These are phyloP conservation scores for Chenopodium suecicum DNA, from an alignment of 148 eudicot species.

Conservation along the genomic window DNA sequence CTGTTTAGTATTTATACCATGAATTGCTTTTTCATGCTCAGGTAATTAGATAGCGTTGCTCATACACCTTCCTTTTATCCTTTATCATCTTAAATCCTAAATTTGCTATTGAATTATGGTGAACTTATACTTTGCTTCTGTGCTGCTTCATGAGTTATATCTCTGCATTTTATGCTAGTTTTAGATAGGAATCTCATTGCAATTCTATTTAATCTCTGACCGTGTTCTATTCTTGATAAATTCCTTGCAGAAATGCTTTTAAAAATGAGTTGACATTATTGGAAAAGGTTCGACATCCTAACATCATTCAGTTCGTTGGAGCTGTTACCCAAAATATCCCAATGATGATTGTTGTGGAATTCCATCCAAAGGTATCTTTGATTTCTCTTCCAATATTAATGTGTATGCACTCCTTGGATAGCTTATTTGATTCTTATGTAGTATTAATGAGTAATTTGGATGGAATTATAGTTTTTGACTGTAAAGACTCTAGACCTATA, in stretches of 20 bases:
- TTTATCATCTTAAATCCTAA: not conserved
- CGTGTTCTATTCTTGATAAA: not conserved
- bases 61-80: not conserved
- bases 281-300: conserved; percentile 97
- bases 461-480: not conserved
- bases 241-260: conserved; percentile 75
- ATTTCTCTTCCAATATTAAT: not conserved
- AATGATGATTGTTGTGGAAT: conserved; percentile 97
- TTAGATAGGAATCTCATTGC: not conserved
- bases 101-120: not conserved
- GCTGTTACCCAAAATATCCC: conserved; percentile 98
- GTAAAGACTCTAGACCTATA: not conserved
- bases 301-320: conserved; percentile 97
- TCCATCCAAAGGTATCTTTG: conserved; percentile 60
- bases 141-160: conserved; percentile 2
- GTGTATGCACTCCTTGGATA: conserved; percentile 4
- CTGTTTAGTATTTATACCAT: not conserved
- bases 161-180: no score
- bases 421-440: not conserved
- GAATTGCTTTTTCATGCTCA: conserved; percentile 1
- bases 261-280: conserved; percentile 78
- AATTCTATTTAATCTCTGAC: conserved; percentile 11
- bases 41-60: not conserved
- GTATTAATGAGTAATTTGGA: not conserved
- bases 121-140: not conserved